Evolutionary conservation across 1,139 yeast species (phyloP).

Genomic region (Yamadazyma diospyri): DNA sequence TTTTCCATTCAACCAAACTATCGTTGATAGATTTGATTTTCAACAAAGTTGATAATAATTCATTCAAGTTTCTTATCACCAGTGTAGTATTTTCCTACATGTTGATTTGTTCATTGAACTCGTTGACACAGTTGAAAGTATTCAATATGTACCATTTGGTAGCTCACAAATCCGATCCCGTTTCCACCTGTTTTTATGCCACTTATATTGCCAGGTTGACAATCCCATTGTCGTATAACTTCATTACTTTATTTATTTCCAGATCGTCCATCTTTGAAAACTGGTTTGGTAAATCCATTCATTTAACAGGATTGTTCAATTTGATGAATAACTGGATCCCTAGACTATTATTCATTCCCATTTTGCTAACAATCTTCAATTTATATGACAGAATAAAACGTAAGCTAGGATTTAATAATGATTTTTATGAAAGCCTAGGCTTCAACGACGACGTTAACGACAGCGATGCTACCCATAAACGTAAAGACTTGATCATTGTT

Average conservation of each 20-base stretch:
- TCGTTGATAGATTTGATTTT: slow-evolving; percentile 57
- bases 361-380: slow-evolving; percentile 59
- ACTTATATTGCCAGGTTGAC: slow-evolving; percentile 81
- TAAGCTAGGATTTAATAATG: slow-evolving; percentile 40
- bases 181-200: slow-evolving; percentile 72
- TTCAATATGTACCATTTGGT: slow-evolving; percentile 79
- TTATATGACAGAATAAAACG: slow-evolving; percentile 64
- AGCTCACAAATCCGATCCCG: slow-evolving; percentile 64
- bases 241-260: slow-evolving; percentile 59
- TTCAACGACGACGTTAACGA: slow-evolving; percentile 35
- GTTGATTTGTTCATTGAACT: slow-evolving; percentile 61
- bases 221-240: slow-evolving; percentile 78
- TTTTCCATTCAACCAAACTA: slow-evolving; percentile 64
- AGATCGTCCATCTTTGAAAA: slow-evolving; percentile 45
- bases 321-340: slow-evolving; percentile 75
- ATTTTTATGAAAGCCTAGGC: slow-evolving; percentile 56
- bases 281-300: slow-evolving; percentile 74
- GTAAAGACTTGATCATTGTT: slow-evolving; percentile 37
- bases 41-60: slow-evolving; percentile 18
- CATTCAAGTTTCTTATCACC: slow-evolving; percentile 34
- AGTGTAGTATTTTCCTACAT: slow-evolving; percentile 56
- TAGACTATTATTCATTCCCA: slow-evolving; percentile 65
- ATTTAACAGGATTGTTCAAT: slow-evolving; percentile 70
- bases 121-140: slow-evolving; percentile 63
- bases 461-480: slow-evolving; percentile 20